Base-by-base conservation (phyloP, 2,329 filamentous ascomycete genomes). In the Aspergillus jensenii region DNA sequence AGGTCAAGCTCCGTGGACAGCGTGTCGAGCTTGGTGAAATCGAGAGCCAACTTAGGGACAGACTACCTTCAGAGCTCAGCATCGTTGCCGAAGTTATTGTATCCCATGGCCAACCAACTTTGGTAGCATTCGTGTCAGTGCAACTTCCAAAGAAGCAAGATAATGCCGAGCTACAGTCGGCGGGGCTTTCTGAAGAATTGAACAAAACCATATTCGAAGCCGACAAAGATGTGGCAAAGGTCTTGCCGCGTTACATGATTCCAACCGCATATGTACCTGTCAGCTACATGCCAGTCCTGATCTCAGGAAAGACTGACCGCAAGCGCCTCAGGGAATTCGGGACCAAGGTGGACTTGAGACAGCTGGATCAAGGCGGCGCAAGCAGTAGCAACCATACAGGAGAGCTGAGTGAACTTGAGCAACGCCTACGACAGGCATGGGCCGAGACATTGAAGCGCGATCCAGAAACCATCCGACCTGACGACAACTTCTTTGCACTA, bases 81-180 rank as follows among this genome's bases (percentile, higher is more conserved):
- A 72, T 82, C 0, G 78, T 81, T 25, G 78, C 75, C 2, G 82
- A 84, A 62, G 79, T 84, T 12, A 79, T 84, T 62, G 61, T 59
- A 2, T 68, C 71, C 3, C 63, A 67, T 0, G 63, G 66, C 2
- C 70, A 74, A 44, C 56, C 67, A 3, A 71, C 65, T 1, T 59
- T 74, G 19, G 69, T 74, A 0, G 70, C 69, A 15, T 74, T 74
- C 33, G 56, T 73, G 47, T 64, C 70, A 5, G 59, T 60, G 2
- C 65, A 70, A 21, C 65, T 70, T 5, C 51, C 59, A 3, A 67
- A 65, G 39, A 60, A 59, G 11, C 53, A 62, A 15, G 63, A 62
- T 9, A 48, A 58, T n/a, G 52, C 54, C 0, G 68, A 65, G 27
- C 45, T 69, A 15, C 44, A 43, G 12, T 58, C 59, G 4, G 55